Evolutionary conservation across 768 basidiomycete species (phyloP), one percentile per base, ranked within the genome.

Genomic region (Russula earlei): DNA sequence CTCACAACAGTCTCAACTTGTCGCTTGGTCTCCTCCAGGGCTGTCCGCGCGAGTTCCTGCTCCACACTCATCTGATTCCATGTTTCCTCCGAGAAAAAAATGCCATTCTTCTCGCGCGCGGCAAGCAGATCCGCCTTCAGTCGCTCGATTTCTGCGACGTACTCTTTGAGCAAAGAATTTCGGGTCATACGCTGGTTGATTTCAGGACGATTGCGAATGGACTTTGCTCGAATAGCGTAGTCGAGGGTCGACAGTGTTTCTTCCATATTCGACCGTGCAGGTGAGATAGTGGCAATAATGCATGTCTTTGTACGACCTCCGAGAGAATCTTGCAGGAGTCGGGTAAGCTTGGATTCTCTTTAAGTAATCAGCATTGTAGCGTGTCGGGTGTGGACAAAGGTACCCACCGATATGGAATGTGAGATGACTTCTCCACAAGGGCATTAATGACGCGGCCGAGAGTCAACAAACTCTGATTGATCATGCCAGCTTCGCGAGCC

Each of bases 221-320:
- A 88, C 68, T 95, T 97, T 27, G 96, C 96, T 24, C 91, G 84
- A 44, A 91, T 79, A 29, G 96, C 95, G 64, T 99, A 99, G 68
- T 97, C 93, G 42, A 99, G 84, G 0, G 96, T 99, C 3, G 94
- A 96, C 19, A 96, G 79, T 0, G 96, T 98, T 70, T 98, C 96
- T 69, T 99, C 96, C 73, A 95, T 80, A 67, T 95, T 97, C 24
- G 84, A 89, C 22, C 90, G 83, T 5, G 91, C 89, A 1, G 96
- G 95, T 9, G 92, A 95, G 64, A 97, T 82, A 6, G 96, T 98
- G 0, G 94, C 96, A 59, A 99, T 89, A 66, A 99, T 92, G 64
- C 92, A 95, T 0, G 96, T 99, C 72, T 97, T 98, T 6, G 96
- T 99, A 31, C 84, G 80, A 0, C 96, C 96, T 6, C 96, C 96